phyloP scores from a whole-genome alignment of 2,329 filamentous ascomycete species.

The Fusarium fracticaudum region DNA sequence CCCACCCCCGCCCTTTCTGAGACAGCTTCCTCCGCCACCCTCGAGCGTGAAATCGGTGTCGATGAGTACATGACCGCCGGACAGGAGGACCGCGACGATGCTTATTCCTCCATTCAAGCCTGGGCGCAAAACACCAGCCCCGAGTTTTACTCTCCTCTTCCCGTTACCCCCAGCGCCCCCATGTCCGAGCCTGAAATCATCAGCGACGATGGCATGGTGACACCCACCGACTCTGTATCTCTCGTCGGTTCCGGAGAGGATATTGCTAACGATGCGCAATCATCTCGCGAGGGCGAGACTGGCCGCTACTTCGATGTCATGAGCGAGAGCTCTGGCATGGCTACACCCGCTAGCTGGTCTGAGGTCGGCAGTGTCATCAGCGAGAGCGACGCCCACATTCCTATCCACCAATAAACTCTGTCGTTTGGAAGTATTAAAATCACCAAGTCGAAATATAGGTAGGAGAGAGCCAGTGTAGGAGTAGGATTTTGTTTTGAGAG shows the following conservation, averaged over 20 bases:
- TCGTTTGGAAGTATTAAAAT: not conserved
- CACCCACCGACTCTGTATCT: slow-evolving; percentile 68
- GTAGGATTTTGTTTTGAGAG: not conserved
- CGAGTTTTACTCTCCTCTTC: slow-evolving; percentile 70
- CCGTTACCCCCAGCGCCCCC: slow-evolving; percentile 59
- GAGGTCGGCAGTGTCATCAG: slow-evolving; percentile 72
- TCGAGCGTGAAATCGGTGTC: slow-evolving; percentile 50
- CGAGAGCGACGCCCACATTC: slow-evolving; percentile 57
- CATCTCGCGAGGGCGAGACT: slow-evolving; percentile 50
- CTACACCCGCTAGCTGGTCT: slow-evolving; percentile 71
- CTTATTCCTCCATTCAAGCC: slow-evolving; percentile 70
- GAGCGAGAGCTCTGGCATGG: slow-evolving; percentile 68
- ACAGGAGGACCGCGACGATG: slow-evolving; percentile 57
- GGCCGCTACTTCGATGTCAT: slow-evolving; percentile 62
- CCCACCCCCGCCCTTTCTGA: slow-evolving; percentile 31
- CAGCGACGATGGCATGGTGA: slow-evolving; percentile 62
- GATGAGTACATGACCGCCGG: slow-evolving; percentile 65
- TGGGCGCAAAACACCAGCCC: slow-evolving; percentile 67
- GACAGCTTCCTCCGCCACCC: slow-evolving; percentile 41
- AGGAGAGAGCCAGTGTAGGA: not conserved
- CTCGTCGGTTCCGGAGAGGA: slow-evolving; percentile 62
- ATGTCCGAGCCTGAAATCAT: slow-evolving; percentile 62
- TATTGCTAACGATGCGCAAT: slow-evolving; percentile 54
- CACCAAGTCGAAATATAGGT: not conserved
- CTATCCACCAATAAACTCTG: slow-evolving; percentile 44